Base-by-base conservation (phyloP, 2,329 filamentous ascomycete species). In the Podosphaera xanthii region DNA sequence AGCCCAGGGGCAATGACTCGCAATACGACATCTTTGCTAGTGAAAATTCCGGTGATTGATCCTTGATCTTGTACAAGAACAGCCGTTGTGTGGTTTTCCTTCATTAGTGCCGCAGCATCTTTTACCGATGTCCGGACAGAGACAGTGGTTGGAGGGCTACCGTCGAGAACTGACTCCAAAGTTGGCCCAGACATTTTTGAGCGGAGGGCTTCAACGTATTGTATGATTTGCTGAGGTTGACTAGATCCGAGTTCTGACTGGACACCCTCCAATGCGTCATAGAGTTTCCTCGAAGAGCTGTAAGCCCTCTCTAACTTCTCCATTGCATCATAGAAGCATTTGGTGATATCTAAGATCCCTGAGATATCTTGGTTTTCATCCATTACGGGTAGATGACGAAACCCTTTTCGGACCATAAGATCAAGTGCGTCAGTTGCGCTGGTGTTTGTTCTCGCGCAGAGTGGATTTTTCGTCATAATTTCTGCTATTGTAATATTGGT, bases 261-360 rank as follows among this genome's bases (percentile, higher is more conserved):
- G 2, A 98, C 92, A 71, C 92, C 92, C 73, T 98, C 92, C 60
- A 98, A 75, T 40, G 92, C 92, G 75, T 97, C 92, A 71, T 98
- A 97, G 31, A 98, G 79, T 73, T 96, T 95, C 65, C 92, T 83
- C n/a, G 92, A 98, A 14, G 92, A 97, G 64, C 88, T 89, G 71
- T 98, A 98, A 22, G 92, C 92, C 58, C 92, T 85, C 76, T 98
- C 92, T 61, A 98, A 76, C 76, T 98, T 98, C 76, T 98, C 92
- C 92, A 98, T 98, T 50, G 92, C 92, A 73, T 98, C 92, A 73
- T 98, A 98, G 73, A 98, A 98, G 74, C 92, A 98, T 74, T 97
- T 98, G 60, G 92, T 98, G 67, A 98, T 98, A 72, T 98, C 92
- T 59, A 98, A 76, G 65, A 98, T 90, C 75, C 92, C 92, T 6